phyloP scores from a whole-genome alignment of 306 rosid species.

The Quercus engelmannii region DNA sequence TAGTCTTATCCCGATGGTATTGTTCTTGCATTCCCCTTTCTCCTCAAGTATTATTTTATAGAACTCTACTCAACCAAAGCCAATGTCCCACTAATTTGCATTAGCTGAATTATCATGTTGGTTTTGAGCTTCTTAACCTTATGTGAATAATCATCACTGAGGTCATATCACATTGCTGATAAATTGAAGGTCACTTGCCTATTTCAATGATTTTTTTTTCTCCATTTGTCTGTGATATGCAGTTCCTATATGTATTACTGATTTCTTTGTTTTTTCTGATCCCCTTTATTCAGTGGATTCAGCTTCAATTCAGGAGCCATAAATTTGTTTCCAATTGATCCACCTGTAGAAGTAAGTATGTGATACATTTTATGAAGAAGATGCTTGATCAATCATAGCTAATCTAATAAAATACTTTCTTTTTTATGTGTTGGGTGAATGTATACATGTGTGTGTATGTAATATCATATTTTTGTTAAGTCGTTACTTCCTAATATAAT shows the following conservation, averaged over 20 bases:
- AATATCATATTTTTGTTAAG: too few relatives aligned
- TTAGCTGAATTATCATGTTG: neutral
- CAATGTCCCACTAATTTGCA: neutral
- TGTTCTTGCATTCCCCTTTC: slow-evolving; percentile 18
- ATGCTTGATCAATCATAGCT: neutral
- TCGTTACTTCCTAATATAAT: too few relatives aligned
- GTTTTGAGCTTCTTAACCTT: neutral
- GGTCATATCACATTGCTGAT: neutral
- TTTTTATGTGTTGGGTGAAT: too few relatives aligned
- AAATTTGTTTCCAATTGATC: slow-evolving; percentile 74
- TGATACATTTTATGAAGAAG: neutral
- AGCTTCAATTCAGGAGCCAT: slow-evolving; percentile 68
- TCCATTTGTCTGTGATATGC: slow-evolving; percentile 10
- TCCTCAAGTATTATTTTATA: neutral
- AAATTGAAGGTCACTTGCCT: neutral
- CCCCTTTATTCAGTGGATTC: slow-evolving; percentile 57
- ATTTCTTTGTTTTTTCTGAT: slow-evolving; percentile 10
- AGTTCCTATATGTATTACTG: slow-evolving; percentile 10
- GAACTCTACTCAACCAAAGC: neutral
- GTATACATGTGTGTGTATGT: too few relatives aligned
- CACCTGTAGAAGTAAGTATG: slow-evolving; percentile 58
- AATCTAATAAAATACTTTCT: neutral
- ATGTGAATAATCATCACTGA: neutral
- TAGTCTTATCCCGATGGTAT: slow-evolving; percentile 85
- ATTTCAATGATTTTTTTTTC: slow-evolving; percentile 1